These are phyloP conservation scores for Venturia effusa DNA, from an alignment of 2,329 filamentous ascomycete species.

Conservation along the genomic window DNA sequence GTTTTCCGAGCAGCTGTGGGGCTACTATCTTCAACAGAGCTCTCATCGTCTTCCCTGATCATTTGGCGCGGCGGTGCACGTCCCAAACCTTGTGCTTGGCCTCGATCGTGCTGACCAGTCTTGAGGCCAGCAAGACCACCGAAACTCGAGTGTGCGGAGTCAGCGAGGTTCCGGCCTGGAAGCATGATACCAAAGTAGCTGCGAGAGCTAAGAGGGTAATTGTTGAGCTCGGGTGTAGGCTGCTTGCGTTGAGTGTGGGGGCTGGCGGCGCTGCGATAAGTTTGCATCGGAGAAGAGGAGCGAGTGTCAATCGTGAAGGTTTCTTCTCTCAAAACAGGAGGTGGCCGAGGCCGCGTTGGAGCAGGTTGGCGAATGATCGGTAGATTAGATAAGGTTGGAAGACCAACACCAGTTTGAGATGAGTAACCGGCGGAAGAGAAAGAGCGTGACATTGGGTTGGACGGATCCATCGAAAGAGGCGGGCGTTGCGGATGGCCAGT, in stretches of 20 bases:
- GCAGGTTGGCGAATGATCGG: not conserved
- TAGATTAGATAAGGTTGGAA: constrained; percentile 1
- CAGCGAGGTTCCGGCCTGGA: not conserved
- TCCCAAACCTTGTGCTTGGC: not conserved
- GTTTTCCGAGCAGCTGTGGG: not conserved
- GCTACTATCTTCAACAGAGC: not conserved
- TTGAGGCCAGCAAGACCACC: not conserved
- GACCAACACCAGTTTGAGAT: not conserved
- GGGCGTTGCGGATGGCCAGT: not conserved
- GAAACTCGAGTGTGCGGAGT: not conserved
- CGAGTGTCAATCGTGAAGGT: not conserved
- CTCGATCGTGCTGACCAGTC: not conserved
- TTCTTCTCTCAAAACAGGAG: not conserved
- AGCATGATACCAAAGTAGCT: not conserved
- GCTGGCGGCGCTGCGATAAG: not conserved
- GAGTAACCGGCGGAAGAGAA: constrained; percentile 4
- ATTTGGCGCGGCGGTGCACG: not conserved
- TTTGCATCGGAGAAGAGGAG: not conserved
- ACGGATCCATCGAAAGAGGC: not conserved
- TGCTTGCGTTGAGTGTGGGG: not conserved
- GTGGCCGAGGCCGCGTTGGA: not conserved
- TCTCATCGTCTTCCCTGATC: not conserved
- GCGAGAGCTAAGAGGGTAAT: not conserved
- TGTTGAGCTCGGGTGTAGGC: not conserved
- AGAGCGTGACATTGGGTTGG: not conserved